Evolutionary conservation across 208 protist species (phyloP).

Genomic region (Leishmania amazonensis): DNA sequence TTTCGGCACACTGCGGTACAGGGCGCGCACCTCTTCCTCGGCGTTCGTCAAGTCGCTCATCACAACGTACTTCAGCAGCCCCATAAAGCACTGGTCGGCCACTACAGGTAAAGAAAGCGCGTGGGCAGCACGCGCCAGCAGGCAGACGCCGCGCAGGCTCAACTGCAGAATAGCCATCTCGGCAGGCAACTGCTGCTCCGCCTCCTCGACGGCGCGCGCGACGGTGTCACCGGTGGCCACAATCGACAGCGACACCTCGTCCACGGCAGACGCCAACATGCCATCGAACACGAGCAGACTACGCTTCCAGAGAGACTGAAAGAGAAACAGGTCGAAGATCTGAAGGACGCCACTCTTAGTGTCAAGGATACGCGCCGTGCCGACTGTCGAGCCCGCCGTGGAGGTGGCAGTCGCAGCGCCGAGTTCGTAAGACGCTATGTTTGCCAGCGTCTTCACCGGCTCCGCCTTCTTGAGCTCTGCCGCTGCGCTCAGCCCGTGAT

Average conservation of each 20-base stretch:
- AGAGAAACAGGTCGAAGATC: slow-evolving; percentile 52
- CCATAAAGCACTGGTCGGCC: slow-evolving; percentile 43
- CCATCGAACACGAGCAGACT: slow-evolving; percentile 59
- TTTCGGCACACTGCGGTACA: slow-evolving; percentile 40
- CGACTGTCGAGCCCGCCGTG: neutral
- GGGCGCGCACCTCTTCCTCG: slow-evolving; percentile 34
- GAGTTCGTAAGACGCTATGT: slow-evolving; percentile 8
- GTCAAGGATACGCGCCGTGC: neutral
- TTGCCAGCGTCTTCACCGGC: slow-evolving; percentile 15
- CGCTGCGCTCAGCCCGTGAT: slow-evolving; percentile 7
- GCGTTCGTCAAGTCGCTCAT: slow-evolving; percentile 31
- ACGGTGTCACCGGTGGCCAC: slow-evolving; percentile 22
- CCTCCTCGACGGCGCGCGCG: slow-evolving; percentile 29
- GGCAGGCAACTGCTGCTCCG: slow-evolving; percentile 12
- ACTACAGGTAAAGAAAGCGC: slow-evolving; percentile 23
- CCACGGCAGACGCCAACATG: slow-evolving; percentile 38
- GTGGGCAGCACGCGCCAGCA: slow-evolving; percentile 29
- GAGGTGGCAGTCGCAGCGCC: neutral
- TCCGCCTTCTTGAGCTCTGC: slow-evolving; percentile 1
- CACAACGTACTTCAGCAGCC: slow-evolving; percentile 34
- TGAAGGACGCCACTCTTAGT: neutral
- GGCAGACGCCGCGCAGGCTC: slow-evolving; percentile 35
- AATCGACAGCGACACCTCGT: slow-evolving; percentile 30
- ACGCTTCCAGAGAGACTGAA: slow-evolving; percentile 53
- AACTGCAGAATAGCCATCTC: slow-evolving; percentile 37